A percentile compares a stretch with the other conserved stretches of the same genome.
phyloP scores from a whole-genome alignment of 140 eudicot species.

The Oenanthe javanica region DNA sequence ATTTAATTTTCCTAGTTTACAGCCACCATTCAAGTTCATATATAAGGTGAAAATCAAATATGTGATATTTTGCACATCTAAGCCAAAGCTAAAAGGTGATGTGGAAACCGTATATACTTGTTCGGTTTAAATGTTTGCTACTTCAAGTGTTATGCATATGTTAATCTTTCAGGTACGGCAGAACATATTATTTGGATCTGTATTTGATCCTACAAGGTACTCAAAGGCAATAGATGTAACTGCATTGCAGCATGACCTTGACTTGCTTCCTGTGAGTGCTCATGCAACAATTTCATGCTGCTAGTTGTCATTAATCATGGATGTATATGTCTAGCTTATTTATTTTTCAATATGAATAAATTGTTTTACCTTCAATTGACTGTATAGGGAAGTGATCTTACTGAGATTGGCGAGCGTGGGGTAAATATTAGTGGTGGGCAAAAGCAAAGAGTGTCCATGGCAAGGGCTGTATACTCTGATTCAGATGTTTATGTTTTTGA shows the following conservation, averaged over 20 bases:
- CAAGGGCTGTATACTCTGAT: slow-evolving; percentile 90
- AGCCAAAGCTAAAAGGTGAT: background rate
- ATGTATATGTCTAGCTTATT: background rate
- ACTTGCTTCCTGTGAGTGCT: slow-evolving; percentile 62
- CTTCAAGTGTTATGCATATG: background rate
- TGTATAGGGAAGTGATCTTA: slow-evolving; percentile 85
- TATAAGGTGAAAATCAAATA: background rate
- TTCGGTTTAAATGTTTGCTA: background rate
- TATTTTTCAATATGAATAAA: background rate
- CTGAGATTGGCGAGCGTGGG: slow-evolving; percentile 99
- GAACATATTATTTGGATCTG: slow-evolving; percentile 84
- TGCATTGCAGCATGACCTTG: slow-evolving; percentile 77
- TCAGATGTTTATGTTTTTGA: slow-evolving; percentile 90
- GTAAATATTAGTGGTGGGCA: slow-evolving; percentile 98
- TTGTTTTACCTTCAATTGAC: background rate
- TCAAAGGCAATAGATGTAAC: slow-evolving; percentile 75
- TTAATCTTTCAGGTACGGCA: slow-evolving; percentile 68
- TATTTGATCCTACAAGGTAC: slow-evolving; percentile 52
- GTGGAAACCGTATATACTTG: background rate
- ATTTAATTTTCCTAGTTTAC: background rate
- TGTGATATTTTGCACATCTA: background rate
- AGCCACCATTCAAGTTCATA: background rate
- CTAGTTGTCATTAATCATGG: background rate
- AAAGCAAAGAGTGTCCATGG: slow-evolving; percentile 97
- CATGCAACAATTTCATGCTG: background rate